phyloP scores from a whole-genome alignment of 2,329 filamentous ascomycete genomes.

The Fusarium sp. region DNA sequence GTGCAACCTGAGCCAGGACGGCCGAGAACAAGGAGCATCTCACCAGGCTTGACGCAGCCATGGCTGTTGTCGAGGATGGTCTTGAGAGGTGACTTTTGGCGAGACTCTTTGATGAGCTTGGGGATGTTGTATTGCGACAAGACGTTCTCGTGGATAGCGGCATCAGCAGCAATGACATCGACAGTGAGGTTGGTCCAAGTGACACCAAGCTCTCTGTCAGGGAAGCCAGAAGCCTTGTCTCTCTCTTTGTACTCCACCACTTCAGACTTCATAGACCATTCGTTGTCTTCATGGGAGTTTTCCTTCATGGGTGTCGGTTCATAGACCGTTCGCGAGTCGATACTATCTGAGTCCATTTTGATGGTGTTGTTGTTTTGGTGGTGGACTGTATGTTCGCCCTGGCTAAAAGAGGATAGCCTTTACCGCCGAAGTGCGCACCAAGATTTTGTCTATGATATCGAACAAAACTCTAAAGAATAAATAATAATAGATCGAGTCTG shows the following conservation, averaged over 20 bases:
- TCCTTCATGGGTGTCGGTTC: constrained; percentile 23
- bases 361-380: not conserved
- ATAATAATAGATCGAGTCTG: no score
- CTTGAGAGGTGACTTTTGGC: constrained; percentile 65
- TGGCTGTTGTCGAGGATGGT: constrained; percentile 72
- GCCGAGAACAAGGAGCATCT: constrained; percentile 76
- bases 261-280: constrained; percentile 60
- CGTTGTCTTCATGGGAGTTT: constrained; percentile 24
- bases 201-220: constrained; percentile 64
- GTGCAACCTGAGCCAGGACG: constrained; percentile 76
- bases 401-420: constrained; percentile 9
- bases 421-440: not conserved
- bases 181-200: constrained; percentile 73
- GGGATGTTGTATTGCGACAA: constrained; percentile 66
- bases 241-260: constrained; percentile 55
- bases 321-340: constrained; percentile 39
- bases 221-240: constrained; percentile 56
- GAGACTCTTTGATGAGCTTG: constrained; percentile 61
- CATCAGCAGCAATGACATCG: constrained; percentile 67
- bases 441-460: not conserved
- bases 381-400: not conserved
- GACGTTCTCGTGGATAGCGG: constrained; percentile 72
- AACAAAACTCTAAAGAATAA: not conserved
- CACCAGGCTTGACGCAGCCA: constrained; percentile 76
- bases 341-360: constrained; percentile 43